phyloP scores from a whole-genome alignment of 306 rosid genomes.

The Ammopiptanthus mongolicus region DNA sequence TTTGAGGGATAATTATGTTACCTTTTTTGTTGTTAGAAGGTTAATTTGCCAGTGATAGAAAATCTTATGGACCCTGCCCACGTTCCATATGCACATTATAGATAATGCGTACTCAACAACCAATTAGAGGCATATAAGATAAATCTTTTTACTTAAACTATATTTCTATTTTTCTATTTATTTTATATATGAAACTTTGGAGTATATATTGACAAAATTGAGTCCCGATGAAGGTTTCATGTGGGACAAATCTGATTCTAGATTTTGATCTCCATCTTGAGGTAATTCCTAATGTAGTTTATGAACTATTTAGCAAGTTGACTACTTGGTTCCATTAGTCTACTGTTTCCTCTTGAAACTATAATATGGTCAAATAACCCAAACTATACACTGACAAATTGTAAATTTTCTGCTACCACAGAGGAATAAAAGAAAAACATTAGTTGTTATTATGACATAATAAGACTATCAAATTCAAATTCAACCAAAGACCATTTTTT shows the following conservation, averaged over 20 bases:
- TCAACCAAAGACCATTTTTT: background rate
- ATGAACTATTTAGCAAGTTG: background rate
- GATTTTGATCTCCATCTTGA: conserved; percentile 95
- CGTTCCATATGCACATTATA: conserved; percentile 78
- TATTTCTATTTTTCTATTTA: background rate
- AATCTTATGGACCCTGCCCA: conserved; percentile 96
- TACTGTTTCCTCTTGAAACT: background rate
- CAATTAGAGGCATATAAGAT: conserved; percentile 47
- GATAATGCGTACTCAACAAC: conserved; percentile 47
- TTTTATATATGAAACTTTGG: conserved; percentile 56
- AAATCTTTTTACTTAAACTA: background rate
- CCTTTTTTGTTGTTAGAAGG: no score
- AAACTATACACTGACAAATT: background rate
- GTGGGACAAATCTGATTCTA: conserved; percentile 68
- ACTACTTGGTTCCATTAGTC: background rate
- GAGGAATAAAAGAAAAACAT: background rate
- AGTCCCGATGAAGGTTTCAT: conserved; percentile 87
- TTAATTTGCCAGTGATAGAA: no score
- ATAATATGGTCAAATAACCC: background rate
- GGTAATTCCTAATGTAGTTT: conserved; percentile 42
- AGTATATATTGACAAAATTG: conserved; percentile 58
- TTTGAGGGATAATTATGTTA: no score
- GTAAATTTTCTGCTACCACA: background rate
- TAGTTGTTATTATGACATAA: background rate
- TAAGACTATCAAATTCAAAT: background rate